Percentiles rank a stretch among this genome's conserved stretches.
Evolutionary conservation across 116 monocot species (phyloP).

Genomic region (Dioscorea cayenensis): DNA sequence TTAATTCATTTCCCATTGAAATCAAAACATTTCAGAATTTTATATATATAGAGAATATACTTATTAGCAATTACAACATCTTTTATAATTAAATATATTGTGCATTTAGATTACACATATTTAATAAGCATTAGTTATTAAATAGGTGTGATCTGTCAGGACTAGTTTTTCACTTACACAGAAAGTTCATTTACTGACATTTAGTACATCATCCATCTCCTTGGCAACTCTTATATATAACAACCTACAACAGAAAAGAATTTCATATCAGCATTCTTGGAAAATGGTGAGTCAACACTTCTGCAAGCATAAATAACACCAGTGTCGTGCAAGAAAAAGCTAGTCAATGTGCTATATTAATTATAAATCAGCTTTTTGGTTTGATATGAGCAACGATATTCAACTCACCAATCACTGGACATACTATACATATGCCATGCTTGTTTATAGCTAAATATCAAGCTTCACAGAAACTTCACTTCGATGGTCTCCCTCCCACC

Average conservation of each 20-base stretch:
- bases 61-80: not conserved
- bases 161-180: constrained; percentile 53
- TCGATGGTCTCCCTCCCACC: constrained; percentile 26
- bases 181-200: constrained; percentile 70
- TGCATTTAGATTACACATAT: not conserved
- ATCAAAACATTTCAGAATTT: too few species aligned
- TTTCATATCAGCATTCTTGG: not conserved
- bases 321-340: not conserved
- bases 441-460: constrained; percentile 95
- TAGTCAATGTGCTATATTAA: not conserved
- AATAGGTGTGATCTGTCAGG: not conserved
- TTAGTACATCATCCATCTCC: constrained; percentile 91
- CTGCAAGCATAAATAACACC: not conserved
- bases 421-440: constrained; percentile 79
- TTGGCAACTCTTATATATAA: constrained; percentile 65
- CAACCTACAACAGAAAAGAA: constrained; percentile 38
- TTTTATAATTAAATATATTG: not conserved
- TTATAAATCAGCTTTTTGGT: not conserved
- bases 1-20: too few species aligned
- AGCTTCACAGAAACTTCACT: constrained; percentile 81
- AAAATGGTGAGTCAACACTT: not conserved
- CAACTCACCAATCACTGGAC: not conserved
- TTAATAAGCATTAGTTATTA: not conserved
- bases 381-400: not conserved
- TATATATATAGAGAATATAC: too few species aligned